Percentiles rank a stretch among this genome's conserved stretches.
Conservation (phyloP, 225 moss, liverwort and hornwort genomes). For the Physcomitrellopsis africana region DNA sequence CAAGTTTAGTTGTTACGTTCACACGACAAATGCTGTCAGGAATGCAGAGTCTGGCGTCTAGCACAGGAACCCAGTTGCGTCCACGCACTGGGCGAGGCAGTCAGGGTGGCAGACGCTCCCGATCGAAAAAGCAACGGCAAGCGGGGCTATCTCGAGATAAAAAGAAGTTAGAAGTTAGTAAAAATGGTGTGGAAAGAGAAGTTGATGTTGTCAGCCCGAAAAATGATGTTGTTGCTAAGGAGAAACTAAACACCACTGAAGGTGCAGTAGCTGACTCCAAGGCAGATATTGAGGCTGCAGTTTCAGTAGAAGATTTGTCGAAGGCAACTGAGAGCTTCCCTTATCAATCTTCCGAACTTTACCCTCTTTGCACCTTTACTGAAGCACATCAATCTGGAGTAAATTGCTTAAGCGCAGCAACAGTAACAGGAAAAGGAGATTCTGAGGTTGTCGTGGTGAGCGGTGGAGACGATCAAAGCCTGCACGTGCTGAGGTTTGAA, state of each 20-base stretch:
- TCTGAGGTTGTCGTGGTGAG: slow-evolving; percentile 65
- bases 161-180: slow-evolving; percentile 14
- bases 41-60: slow-evolving; percentile 20
- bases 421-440: slow-evolving; percentile 29
- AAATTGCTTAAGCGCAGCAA: slow-evolving; percentile 81
- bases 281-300: slow-evolving; percentile 17
- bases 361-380: slow-evolving; percentile 54
- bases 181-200: slow-evolving; percentile 22
- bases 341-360: slow-evolving; percentile 42
- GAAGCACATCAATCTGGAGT: slow-evolving; percentile 92
- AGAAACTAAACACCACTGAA: slow-evolving; percentile 12
- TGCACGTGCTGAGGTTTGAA: slow-evolving; percentile 64
- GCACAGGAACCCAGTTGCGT: slow-evolving; percentile 48
- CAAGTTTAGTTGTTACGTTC: slow-evolving; percentile 54
- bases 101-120: slow-evolving; percentile 84
- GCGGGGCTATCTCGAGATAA: slow-evolving; percentile 34
- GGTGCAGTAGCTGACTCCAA: slow-evolving; percentile 8
- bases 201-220: slow-evolving; percentile 10
- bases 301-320: slow-evolving; percentile 14
- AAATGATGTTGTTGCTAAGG: slow-evolving; percentile 1
- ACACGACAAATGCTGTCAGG: slow-evolving; percentile 31
- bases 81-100: slow-evolving; percentile 92
- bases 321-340: slow-evolving; percentile 25
- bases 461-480: slow-evolving; percentile 92
- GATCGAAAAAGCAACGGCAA: slow-evolving; percentile 51